Conservation (phyloP, 2,329 filamentous ascomycete species). For the Diatrype stigma region DNA sequence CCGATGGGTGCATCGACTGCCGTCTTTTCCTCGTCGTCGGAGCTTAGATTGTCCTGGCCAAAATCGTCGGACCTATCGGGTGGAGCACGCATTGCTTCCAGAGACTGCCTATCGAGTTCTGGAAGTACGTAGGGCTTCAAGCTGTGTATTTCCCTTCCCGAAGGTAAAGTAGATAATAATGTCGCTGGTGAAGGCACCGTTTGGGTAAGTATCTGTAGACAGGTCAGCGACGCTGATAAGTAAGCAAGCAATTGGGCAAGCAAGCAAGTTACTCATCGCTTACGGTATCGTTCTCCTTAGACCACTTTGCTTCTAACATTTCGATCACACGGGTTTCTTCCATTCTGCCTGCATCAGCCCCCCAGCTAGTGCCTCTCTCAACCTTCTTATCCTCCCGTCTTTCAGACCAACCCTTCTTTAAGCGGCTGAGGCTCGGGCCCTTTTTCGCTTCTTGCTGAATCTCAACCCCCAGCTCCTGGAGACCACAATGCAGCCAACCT, state of each 20-base stretch:
- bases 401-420: slow-evolving; percentile 68
- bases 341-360: slow-evolving; percentile 74
- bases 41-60: slow-evolving; percentile 35
- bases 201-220: slow-evolving; percentile 70
- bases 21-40: slow-evolving; percentile 36
- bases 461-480: slow-evolving; percentile 68
- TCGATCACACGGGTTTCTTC: slow-evolving; percentile 85
- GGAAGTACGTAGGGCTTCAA: slow-evolving; percentile 66
- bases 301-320: slow-evolving; percentile 85
- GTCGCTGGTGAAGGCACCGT: slow-evolving; percentile 66
- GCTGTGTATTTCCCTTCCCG: slow-evolving; percentile 79
- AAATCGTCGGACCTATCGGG: slow-evolving; percentile 43
- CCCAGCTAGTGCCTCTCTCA: slow-evolving; percentile 71
- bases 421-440: slow-evolving; percentile 43
- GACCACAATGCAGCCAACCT: slow-evolving; percentile 77
- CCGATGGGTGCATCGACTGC: slow-evolving; percentile 21
- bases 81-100: slow-evolving; percentile 58
- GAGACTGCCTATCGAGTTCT: slow-evolving; percentile 56
- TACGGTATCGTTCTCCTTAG: slow-evolving; percentile 88
- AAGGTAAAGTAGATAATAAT: slow-evolving; percentile 75
- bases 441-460: slow-evolving; percentile 46
- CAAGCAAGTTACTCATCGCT: slow-evolving; percentile 22
- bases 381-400: slow-evolving; percentile 75
- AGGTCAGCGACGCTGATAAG: slow-evolving; percentile 6
- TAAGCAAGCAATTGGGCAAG: neutral